Evolutionary conservation across 179 eudicot species (phyloP).

Genomic region (Corrigiola litoralis): DNA sequence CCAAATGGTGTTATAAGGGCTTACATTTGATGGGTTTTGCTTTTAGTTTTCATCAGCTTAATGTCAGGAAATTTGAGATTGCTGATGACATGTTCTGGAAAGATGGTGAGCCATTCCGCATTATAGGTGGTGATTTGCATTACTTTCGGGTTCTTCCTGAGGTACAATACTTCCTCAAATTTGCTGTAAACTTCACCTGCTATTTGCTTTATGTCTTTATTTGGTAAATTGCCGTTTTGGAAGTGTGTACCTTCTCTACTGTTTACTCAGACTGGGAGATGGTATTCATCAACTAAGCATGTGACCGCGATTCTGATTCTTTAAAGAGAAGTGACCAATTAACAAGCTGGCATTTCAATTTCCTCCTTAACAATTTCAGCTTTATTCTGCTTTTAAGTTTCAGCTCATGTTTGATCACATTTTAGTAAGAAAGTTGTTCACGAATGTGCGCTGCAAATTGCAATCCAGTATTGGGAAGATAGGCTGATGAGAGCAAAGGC

Average conservation of each 20-base stretch:
- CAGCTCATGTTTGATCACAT: not conserved
- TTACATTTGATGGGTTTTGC: not conserved
- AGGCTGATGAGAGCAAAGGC: slow-evolving; percentile 86
- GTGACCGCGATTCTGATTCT: not conserved
- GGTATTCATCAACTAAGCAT: not conserved
- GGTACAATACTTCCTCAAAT: slow-evolving; percentile 31
- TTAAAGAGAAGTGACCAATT: not conserved
- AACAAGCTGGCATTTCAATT: not conserved
- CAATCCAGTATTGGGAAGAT: slow-evolving; percentile 90
- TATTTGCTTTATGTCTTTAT: too few species aligned
- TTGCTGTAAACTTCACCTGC: too few species aligned
- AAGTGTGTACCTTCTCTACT: too few species aligned
- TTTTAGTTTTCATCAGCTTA: slow-evolving; percentile 30
- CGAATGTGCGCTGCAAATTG: slow-evolving; percentile 1
- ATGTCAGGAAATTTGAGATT: slow-evolving; percentile 58
- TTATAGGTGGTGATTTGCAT: slow-evolving; percentile 92
- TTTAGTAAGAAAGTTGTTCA: not conserved
- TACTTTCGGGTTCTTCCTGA: slow-evolving; percentile 83
- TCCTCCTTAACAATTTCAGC: not conserved
- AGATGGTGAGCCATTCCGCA: slow-evolving; percentile 73
- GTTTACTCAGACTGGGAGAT: too few species aligned
- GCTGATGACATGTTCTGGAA: slow-evolving; percentile 89
- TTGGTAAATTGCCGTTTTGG: not conserved
- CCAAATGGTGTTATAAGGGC: not conserved
- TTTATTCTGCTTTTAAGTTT: not conserved